Percentiles rank a stretch among this genome's conserved stretches.
phyloP scores from a whole-genome alignment of 2,329 filamentous ascomycete genomes.

The Juglanconis sp. region DNA sequence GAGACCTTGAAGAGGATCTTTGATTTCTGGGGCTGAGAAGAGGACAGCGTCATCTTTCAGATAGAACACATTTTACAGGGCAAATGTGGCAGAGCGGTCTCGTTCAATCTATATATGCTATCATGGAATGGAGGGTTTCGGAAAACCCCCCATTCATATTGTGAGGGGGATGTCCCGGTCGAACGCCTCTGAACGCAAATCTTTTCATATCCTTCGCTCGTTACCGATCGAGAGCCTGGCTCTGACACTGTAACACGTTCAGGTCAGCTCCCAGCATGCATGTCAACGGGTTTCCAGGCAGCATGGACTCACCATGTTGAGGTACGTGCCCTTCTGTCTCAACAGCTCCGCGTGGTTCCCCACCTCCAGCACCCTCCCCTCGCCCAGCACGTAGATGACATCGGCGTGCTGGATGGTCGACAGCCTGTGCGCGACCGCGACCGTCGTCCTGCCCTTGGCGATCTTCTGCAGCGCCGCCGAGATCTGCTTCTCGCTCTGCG shows the following conservation, averaged over 20 bases:
- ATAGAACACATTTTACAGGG: background rate
- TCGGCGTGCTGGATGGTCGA: slow-evolving; percentile 77
- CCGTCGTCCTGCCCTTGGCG: slow-evolving; percentile 58
- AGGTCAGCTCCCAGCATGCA: background rate
- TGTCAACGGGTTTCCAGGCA: background rate
- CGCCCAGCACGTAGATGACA: slow-evolving; percentile 74
- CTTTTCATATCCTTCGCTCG: background rate
- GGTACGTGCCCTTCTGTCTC: slow-evolving; percentile 51
- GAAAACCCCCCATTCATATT: too few species aligned
- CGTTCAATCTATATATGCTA: too few species aligned
- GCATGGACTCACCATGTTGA: slow-evolving; percentile 52
- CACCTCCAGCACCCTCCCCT: slow-evolving; percentile 55
- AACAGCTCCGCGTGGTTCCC: slow-evolving; percentile 52
- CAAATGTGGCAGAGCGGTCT: too few species aligned
- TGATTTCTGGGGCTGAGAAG: slow-evolving; percentile 40
- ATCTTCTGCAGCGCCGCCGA: slow-evolving; percentile 67
- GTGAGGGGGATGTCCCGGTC: too few species aligned
- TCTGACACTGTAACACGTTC: slow-evolving; percentile 47
- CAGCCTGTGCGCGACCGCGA: slow-evolving; percentile 75
- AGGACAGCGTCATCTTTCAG: background rate
- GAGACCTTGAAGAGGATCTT: slow-evolving; percentile 45
- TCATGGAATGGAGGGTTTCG: too few species aligned
- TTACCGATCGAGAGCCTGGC: slow-evolving; percentile 54
- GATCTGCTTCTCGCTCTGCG: slow-evolving; percentile 59
- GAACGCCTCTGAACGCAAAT: too few species aligned